A percentile compares a stretch with the other conserved stretches of the same genome.
Evolutionary conservation across 2,329 filamentous ascomycete genomes (phyloP).

Genomic region (Apiospora arundinis): DNA sequence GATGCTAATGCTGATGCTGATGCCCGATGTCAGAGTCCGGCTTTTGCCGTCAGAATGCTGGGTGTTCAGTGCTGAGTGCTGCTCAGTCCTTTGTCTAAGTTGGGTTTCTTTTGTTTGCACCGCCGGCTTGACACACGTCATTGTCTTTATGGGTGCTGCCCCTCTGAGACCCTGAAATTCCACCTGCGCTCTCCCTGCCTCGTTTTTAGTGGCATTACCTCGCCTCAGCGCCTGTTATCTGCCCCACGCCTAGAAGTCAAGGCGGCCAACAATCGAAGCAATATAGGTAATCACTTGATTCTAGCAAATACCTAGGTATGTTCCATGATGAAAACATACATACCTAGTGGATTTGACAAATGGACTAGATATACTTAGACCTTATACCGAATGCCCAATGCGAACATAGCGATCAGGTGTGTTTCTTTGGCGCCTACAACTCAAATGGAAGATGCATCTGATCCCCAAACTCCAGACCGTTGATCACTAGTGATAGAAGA

Average conservation of each 20-base stretch:
- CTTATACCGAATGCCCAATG: too few species aligned
- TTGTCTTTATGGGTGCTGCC: neutral
- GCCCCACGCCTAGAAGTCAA: neutral
- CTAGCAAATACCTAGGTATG: neutral
- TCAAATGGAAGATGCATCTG: neutral
- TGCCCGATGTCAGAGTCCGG: too few species aligned
- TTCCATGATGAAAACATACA: neutral
- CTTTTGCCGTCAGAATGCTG: too few species aligned
- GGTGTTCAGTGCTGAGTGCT: too few species aligned
- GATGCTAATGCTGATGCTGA: too few species aligned
- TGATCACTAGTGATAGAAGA: neutral
- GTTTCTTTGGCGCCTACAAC: neutral
- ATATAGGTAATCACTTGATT: too few species aligned
- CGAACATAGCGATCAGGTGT: too few species aligned
- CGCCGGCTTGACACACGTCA: slow-evolving; percentile 5
- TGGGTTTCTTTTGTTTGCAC: neutral
- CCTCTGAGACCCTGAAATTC: slow-evolving; percentile 10
- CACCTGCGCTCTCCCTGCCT: neutral
- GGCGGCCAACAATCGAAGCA: neutral
- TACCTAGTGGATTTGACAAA: too few species aligned
- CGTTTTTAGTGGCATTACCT: neutral
- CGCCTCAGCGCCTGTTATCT: neutral
- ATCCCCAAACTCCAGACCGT: neutral
- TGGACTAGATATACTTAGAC: too few species aligned
- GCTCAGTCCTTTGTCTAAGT: neutral